Evolutionary conservation across 768 basidiomycete species (phyloP).

Genomic region (Trametes cingulata): DNA sequence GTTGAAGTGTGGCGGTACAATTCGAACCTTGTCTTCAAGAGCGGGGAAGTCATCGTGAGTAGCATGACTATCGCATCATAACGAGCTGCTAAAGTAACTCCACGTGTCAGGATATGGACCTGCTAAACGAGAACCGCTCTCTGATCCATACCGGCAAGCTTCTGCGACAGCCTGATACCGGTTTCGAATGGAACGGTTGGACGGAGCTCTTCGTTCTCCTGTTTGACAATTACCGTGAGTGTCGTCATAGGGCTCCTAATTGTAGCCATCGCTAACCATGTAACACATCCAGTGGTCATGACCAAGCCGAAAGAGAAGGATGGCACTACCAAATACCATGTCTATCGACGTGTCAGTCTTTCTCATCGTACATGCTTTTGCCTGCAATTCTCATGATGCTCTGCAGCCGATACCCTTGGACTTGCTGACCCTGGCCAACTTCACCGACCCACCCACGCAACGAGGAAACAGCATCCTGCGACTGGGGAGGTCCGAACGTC

Average conservation of each 20-base stretch:
- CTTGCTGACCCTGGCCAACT: constrained; percentile 80
- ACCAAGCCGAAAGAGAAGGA: constrained; percentile 84
- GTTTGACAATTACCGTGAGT: constrained; percentile 93
- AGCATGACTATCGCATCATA: neutral
- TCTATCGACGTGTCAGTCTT: constrained; percentile 77
- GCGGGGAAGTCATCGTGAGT: constrained; percentile 67
- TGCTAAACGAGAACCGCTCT: constrained; percentile 79
- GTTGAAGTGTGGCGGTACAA: constrained; percentile 90
- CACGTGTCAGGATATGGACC: constrained; percentile 75
- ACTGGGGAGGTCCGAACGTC: constrained; percentile 45
- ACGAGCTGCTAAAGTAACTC: neutral
- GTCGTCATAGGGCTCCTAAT: too few relatives aligned
- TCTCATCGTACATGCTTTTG: neutral
- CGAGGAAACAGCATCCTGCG: constrained; percentile 73
- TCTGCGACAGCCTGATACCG: constrained; percentile 84
- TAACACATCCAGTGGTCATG: constrained; percentile 66
- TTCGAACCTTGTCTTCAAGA: constrained; percentile 76
- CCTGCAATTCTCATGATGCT: neutral
- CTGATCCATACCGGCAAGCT: constrained; percentile 84
- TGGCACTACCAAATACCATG: constrained; percentile 71
- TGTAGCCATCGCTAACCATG: constrained; percentile 16
- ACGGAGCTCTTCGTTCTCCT: constrained; percentile 86
- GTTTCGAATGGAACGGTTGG: constrained; percentile 88
- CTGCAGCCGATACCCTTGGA: constrained; percentile 89
- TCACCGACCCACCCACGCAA: constrained; percentile 77